Evolutionary conservation across 2,329 filamentous ascomycete genomes (phyloP).

Genomic region (Pezicula carpinea): DNA sequence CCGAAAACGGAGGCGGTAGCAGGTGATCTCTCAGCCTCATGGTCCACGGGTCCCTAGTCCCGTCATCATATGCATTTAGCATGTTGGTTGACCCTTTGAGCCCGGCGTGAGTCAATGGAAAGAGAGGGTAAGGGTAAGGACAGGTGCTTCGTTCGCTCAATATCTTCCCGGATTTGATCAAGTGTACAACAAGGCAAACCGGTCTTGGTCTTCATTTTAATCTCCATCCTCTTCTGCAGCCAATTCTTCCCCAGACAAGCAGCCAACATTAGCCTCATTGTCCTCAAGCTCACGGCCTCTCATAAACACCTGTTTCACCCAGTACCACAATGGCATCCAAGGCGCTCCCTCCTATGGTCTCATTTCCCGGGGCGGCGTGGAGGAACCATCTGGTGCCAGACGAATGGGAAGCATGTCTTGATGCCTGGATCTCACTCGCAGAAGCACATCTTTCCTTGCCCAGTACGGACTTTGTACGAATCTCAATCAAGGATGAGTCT

Average conservation of each 20-base stretch:
- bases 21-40: background rate
- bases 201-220: no score
- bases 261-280: background rate
- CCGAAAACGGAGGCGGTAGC: background rate
- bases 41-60: background rate
- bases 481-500: conserved; percentile 51
- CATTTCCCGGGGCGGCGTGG: conserved; percentile 68
- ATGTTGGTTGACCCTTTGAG: no score
- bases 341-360: conserved; percentile 66
- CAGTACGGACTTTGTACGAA: conserved; percentile 48
- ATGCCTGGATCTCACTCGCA: conserved; percentile 69
- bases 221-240: no score
- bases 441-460: conserved; percentile 59
- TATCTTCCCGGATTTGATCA: background rate
- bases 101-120: background rate
- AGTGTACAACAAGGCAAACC: no score
- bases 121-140: background rate
- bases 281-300: background rate
- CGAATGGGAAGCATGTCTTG: conserved; percentile 75
- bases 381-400: conserved; percentile 58
- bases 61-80: background rate
- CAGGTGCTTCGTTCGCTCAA: background rate
- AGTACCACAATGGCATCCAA: conserved; percentile 31
- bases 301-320: background rate
- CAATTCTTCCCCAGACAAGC: no score